Evolutionary conservation across 352 stramenopile species (phyloP), one percentile per base, ranked within the genome.

Genomic region (Pythium brachiatum): DNA sequence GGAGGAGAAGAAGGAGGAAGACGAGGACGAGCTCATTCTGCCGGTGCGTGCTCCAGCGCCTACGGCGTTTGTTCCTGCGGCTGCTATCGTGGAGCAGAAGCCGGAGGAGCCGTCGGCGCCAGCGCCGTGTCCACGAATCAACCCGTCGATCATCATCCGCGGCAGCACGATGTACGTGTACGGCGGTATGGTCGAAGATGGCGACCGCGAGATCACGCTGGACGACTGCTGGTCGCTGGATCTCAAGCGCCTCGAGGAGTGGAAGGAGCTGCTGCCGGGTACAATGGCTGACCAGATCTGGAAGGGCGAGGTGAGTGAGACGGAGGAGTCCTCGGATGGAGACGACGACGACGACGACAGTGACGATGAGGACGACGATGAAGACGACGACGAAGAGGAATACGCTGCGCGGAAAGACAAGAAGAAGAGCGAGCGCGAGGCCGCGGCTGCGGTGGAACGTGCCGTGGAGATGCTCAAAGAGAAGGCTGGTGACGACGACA

Each of bases 191-290:
- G 74, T 98, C 4, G 95, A 98, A 43, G 85, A 94, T 43, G 94
- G 94, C 23, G 93, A 98, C 70, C 80, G 94, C 25, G 95, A 98
- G 70, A 94, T 98, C 53, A 98, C 95, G 26, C 72, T 98, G 20
- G 95, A 98, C 69, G 95, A 98, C 70, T 96, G 92, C 62, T 98
- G 95, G 95, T 85, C 81, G 32, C 72, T 98, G 43, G 94, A 98
- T 69, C 69, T 98, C 16, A 96, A 96, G 64, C 94, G 95, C 29
- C 78, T 97, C 34, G 90, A 98, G 18, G 83, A 94, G 65, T 98
- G 95, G 95, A 87, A 95, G 58, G 86, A 94, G 59, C 71, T 98
- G 57, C 86, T 96, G 60, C 76, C 80, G 13, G 95, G 95, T 44
- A 97, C 89, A 3, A 98, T 98, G 92, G 78, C 95, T 13, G 81